A percentile compares a stretch with the other conserved stretches of the same genome.
phyloP scores from a whole-genome alignment of 106 monocot genomes.

The Dactylorhiza incarnata region DNA sequence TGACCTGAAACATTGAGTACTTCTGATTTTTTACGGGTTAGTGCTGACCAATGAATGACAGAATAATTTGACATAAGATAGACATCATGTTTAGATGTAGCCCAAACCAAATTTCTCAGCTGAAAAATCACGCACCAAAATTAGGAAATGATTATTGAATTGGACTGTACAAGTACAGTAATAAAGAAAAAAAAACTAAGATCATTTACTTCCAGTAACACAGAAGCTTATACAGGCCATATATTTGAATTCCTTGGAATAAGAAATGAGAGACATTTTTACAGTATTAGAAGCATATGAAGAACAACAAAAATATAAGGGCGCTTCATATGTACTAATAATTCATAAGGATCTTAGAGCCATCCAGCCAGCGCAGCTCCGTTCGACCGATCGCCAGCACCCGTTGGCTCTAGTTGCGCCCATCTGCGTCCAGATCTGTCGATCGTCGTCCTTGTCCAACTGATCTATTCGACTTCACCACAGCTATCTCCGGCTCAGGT shows the following conservation, averaged over 20 bases:
- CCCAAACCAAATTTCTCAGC: constrained; percentile 54
- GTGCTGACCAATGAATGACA: constrained; percentile 43
- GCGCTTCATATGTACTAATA: background rate
- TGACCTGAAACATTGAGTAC: constrained; percentile 39
- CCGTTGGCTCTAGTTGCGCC: no score
- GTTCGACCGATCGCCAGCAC: no score
- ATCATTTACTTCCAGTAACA: background rate
- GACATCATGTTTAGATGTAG: constrained; percentile 30
- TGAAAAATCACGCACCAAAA: constrained; percentile 11
- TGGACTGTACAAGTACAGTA: background rate
- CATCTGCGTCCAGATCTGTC: no score
- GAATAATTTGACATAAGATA: constrained; percentile 26
- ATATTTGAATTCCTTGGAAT: background rate
- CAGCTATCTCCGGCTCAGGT: no score
- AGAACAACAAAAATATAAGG: background rate
- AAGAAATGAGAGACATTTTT: background rate
- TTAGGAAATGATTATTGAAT: background rate
- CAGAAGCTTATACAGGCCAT: background rate
- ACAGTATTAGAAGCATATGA: background rate
- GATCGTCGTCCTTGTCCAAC: no score
- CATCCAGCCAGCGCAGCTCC: no score
- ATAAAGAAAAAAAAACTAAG: background rate
- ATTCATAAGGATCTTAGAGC: background rate
- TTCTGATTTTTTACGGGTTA: constrained; percentile 25
- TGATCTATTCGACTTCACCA: no score